Evolutionary conservation across 495 filamentous ascomycete species (phyloP).

Genomic region (Elasticomyces elasticus): DNA sequence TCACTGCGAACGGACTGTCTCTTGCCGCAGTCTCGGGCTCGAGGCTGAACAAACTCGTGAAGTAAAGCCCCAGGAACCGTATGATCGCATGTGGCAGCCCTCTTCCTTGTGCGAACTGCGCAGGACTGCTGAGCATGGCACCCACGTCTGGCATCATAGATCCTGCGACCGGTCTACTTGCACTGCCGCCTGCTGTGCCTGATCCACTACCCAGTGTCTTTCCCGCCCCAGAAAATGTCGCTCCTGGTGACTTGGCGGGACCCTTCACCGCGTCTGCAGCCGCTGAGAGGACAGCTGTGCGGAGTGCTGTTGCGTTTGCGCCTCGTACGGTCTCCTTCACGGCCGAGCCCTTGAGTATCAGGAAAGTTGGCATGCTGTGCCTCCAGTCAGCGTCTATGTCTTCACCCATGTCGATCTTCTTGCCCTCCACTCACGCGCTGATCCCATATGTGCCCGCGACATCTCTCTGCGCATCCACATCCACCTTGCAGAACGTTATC

Average conservation of each 20-base stretch:
- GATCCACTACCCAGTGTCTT: conserved; percentile 23
- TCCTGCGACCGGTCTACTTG: conserved; percentile 7
- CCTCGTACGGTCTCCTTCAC: conserved; percentile 23
- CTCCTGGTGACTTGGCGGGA: conserved; percentile 11
- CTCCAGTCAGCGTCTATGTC: conserved; percentile 24
- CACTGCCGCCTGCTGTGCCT: not conserved
- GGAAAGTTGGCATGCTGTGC: conserved; percentile 25
- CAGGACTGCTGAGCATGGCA: conserved; percentile 29
- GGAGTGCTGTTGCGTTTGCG: conserved; percentile 20
- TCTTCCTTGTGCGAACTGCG: conserved; percentile 35
- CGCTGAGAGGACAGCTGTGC: conserved; percentile 16
- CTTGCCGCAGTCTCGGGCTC: conserved; percentile 16
- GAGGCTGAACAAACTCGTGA: conserved; percentile 42
- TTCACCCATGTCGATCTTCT: not conserved
- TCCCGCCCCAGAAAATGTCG: conserved; percentile 35
- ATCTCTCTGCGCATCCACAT: conserved; percentile 45
- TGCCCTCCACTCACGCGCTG: conserved; percentile 22
- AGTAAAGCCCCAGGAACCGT: conserved; percentile 51
- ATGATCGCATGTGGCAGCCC: conserved; percentile 40
- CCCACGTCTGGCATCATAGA: conserved; percentile 20
- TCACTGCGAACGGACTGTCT: conserved; percentile 21
- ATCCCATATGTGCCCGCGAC: conserved; percentile 39
- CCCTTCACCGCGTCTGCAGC: conserved; percentile 40
- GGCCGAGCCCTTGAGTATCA: conserved; percentile 20
- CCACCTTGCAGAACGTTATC: conserved; percentile 50